Evolutionary conservation across 441 rosid genomes (phyloP).

Genomic region (Gossypium lobatum): DNA sequence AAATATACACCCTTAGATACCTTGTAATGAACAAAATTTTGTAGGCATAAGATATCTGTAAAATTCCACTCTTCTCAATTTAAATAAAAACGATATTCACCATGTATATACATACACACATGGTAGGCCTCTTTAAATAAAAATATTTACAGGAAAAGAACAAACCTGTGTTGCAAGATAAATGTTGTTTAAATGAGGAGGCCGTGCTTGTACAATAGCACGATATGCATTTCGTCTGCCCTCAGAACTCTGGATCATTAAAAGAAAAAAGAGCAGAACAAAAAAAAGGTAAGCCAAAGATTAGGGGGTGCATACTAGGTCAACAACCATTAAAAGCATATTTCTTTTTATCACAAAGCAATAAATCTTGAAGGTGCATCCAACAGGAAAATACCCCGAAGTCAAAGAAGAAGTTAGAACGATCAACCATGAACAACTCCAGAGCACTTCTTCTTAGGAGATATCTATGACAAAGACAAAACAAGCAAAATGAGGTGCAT

Average conservation of each 20-base stretch:
- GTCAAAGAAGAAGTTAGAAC: constrained; percentile 97
- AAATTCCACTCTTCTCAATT: constrained; percentile 1
- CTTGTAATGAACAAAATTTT: constrained; percentile 4
- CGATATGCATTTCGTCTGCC: constrained; percentile 91
- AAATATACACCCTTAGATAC: background rate
- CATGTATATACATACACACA: background rate
- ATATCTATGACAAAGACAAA: constrained; percentile 48
- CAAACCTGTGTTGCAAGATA: constrained; percentile 97
- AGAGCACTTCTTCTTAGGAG: constrained; percentile 95
- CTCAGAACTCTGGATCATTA: constrained; percentile 59
- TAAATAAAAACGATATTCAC: background rate
- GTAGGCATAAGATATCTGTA: background rate
- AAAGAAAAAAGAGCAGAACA: background rate
- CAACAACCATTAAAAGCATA: constrained; percentile 9
- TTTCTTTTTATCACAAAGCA: constrained; percentile 10
- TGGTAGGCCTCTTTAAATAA: constrained; percentile 2
- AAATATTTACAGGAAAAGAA: constrained; percentile 8
- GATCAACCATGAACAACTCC: constrained; percentile 97
- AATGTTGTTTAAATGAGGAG: constrained; percentile 89
- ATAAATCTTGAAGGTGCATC: constrained; percentile 9
- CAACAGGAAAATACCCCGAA: constrained; percentile 64
- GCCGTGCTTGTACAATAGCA: constrained; percentile 85
- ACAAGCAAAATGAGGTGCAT: constrained; percentile 16
- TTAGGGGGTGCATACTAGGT: constrained; percentile 13
- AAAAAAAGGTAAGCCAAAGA: constrained; percentile 9